Base-by-base conservation (phyloP, 1,284 basidiomycete species). In the Peniophora sp. region DNA sequence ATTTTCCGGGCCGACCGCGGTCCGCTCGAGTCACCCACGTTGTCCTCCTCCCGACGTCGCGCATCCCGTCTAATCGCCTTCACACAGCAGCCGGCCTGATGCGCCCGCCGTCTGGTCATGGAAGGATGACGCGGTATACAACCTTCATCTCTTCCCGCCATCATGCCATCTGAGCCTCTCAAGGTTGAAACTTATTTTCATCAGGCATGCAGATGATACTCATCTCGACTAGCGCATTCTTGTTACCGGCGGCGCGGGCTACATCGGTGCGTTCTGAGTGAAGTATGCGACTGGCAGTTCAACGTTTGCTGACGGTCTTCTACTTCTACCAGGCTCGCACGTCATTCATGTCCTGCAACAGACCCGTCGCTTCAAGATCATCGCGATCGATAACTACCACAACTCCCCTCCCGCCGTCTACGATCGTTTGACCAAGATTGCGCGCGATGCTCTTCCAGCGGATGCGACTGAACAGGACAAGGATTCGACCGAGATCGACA, bases 301-400 rank as follows among this genome's bases (percentile, higher is more conserved):
- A 41, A 47, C 51, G 36, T 10, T 41, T 18, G 17, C 24, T 45
- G 20, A n/a, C n/a, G n/a, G n/a, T n/a, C n/a, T n/a, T n/a, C n/a
- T n/a, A 48, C 9, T 34, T 50, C 49, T 42, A 45, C 51, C 53
- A 85, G 94, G 92, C 62, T 94, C 92, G 43, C 95, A 98, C 70
- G 86, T 97, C 62, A 84, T 95, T 56, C 87, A 89, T 58, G 76
- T 82, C 49, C 75, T 97, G 32, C 86, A 96, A 59, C 79, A 91
- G 61, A 95, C 94, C 18, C 79, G 89, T 54, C 78, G 83, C 57
- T 97, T 90, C 77, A 91, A 89, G 63, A 92, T 97, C 57, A 80
- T 95, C 60, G 86, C 91, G n/a, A 77, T 96, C 58, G 92, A 96
- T 72, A 96, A 96, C 74, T 78, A 86, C 70, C 86, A 94, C 71